These are phyloP conservation scores for Tuber indicum DNA, from an alignment of 495 filamentous ascomycete species.

Conservation along the genomic window DNA sequence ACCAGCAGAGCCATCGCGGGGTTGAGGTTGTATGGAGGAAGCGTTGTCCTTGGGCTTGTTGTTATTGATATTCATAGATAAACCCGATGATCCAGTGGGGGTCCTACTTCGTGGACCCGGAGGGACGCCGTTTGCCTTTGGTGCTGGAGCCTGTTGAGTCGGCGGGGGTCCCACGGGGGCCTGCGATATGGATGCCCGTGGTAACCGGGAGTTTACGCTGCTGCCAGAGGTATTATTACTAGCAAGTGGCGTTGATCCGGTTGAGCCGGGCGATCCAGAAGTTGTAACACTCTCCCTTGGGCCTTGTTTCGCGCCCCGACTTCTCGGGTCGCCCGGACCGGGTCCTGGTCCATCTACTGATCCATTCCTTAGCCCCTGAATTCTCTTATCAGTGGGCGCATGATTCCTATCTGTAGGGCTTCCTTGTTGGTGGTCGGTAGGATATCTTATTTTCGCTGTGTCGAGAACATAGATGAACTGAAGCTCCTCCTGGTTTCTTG, in stretches of 20 bases:
- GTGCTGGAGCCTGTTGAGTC: slow-evolving; percentile 75
- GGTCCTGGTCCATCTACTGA: slow-evolving; percentile 27
- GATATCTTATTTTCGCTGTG: slow-evolving; percentile 92
- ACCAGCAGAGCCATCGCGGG: slow-evolving; percentile 2
- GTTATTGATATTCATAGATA: not conserved
- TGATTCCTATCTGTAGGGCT: slow-evolving; percentile 43
- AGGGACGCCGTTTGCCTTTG: slow-evolving; percentile 53
- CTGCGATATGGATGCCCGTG: slow-evolving; percentile 62
- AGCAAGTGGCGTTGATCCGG: slow-evolving; percentile 29
- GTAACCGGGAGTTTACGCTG: slow-evolving; percentile 48
- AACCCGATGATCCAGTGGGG: slow-evolving; percentile 45
- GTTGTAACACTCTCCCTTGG: slow-evolving; percentile 53
- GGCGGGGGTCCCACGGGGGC: slow-evolving; percentile 78
- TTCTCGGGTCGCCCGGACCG: slow-evolving; percentile 43
- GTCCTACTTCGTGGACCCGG: slow-evolving; percentile 55
- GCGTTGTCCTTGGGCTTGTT: slow-evolving; percentile 31
- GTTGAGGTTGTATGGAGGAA: slow-evolving; percentile 35
- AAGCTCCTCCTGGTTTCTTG: slow-evolving; percentile 71
- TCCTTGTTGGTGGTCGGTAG: slow-evolving; percentile 61
- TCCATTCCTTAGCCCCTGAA: slow-evolving; percentile 28
- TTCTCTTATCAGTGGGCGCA: slow-evolving; percentile 39
- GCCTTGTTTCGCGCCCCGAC: slow-evolving; percentile 48
- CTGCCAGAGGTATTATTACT: slow-evolving; percentile 42
- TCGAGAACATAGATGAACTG: slow-evolving; percentile 86
- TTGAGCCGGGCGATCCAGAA: slow-evolving; percentile 33